Percentiles rank a stretch among this genome's conserved stretches.
phyloP scores from a whole-genome alignment of 805 yeast genomes.

The Ogataea pini region DNA sequence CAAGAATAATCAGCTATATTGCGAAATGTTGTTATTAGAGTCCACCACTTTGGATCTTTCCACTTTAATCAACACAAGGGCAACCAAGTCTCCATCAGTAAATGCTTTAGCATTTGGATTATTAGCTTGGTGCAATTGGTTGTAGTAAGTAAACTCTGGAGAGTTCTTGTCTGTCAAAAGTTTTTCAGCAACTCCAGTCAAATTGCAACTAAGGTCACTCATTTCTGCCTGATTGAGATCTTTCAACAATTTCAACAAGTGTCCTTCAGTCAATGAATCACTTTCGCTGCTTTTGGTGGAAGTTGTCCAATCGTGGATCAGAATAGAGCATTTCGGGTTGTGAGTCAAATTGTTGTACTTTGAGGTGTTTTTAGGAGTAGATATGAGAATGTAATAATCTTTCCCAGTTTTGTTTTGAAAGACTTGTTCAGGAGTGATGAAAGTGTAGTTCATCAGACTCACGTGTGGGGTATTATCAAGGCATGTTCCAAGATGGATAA shows the following conservation, averaged over 20 bases:
- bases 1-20: conserved; percentile 22
- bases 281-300: conserved; percentile 25
- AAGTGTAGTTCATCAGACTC: conserved; percentile 87
- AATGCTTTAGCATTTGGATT: conserved; percentile 73
- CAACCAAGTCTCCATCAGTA: conserved; percentile 62
- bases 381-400: conserved; percentile 58
- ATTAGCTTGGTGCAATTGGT: conserved; percentile 57
- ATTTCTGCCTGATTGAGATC: conserved; percentile 78
- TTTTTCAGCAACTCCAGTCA: conserved; percentile 65
- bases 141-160: conserved; percentile 59
- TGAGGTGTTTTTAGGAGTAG: conserved; percentile 70
- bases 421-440: conserved; percentile 44
- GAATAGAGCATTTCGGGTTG: conserved; percentile 78
- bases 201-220: conserved; percentile 78
- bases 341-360: conserved; percentile 67
- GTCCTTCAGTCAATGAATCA: conserved; percentile 17
- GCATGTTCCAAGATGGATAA: conserved; percentile 84
- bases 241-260: conserved; percentile 60
- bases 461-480: conserved; percentile 73
- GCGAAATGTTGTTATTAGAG: conserved; percentile 57
- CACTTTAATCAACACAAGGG: conserved; percentile 65
- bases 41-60: conserved; percentile 79
- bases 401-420: conserved; percentile 21
- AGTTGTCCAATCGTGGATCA: conserved; percentile 90
- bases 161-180: conserved; percentile 45